A percentile compares a stretch with the other conserved stretches of the same genome.
phyloP scores from a whole-genome alignment of 2,329 filamentous ascomycete species.

The Fusarium nodosum region DNA sequence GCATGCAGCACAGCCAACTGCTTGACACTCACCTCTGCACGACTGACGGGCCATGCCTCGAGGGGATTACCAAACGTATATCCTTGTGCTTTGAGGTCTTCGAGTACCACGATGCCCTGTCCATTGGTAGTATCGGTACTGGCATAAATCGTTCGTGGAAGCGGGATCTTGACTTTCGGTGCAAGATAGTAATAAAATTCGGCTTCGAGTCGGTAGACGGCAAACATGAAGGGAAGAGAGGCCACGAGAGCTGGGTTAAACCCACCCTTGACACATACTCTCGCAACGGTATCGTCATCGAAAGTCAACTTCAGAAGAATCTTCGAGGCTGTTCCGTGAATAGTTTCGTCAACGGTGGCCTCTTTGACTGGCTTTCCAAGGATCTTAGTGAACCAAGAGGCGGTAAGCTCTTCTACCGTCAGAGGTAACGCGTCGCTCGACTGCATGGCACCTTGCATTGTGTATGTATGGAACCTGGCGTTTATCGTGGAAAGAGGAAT shows the following conservation, averaged over 20 bases:
- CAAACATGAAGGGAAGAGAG: background rate
- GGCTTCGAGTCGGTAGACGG: conserved; percentile 6
- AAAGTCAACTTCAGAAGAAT: background rate
- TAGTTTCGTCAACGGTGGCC: background rate
- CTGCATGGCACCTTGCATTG: background rate
- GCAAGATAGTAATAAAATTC: conserved; percentile 32
- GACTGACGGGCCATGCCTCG: conserved; percentile 11
- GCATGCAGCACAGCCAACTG: conserved; percentile 29
- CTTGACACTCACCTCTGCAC: background rate
- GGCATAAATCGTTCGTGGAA: background rate
- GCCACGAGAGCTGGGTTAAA: conserved; percentile 8
- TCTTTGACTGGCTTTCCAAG: background rate
- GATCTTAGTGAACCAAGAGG: conserved; percentile 21
- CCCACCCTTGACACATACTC: conserved; percentile 27
- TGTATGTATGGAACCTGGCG: background rate
- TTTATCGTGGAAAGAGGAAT: background rate
- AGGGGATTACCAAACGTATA: conserved; percentile 21
- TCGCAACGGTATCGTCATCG: background rate
- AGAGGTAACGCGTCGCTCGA: conserved; percentile 13
- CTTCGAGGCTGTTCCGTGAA: conserved; percentile 31
- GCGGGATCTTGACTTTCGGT: conserved; percentile 5
- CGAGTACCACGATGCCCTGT: conserved; percentile 13
- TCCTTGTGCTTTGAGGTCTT: conserved; percentile 5
- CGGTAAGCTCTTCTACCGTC: background rate
- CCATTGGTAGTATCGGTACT: conserved; percentile 10